Evolutionary conservation across 306 rosid species (phyloP), one percentile per base, ranked within the genome.

Genomic region (Quercus agrifolia): DNA sequence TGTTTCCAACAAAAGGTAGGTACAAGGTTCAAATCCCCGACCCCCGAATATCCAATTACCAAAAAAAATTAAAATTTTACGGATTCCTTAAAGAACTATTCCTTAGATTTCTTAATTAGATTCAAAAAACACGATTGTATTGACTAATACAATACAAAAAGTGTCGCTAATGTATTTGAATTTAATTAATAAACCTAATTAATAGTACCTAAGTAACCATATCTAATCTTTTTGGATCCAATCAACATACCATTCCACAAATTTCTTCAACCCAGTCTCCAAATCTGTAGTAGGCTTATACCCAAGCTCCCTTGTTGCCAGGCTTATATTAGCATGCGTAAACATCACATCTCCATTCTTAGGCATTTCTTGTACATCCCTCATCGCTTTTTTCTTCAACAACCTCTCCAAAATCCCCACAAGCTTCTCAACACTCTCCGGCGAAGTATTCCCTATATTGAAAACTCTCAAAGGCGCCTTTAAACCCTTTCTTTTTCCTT

Each of bases 381-480:
- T 86, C 75, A 25, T 84, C 0, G 87, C 87, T 41, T 78, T 12
- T 61, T 67, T 41, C 33, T 77, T 62, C 18, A 86, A 54, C 80
- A 86, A 75, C 82, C 79, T 76, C 85, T 86, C 90, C 71, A 86
- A 64, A 9, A 83, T 75, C 17, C 62, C 56, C 76, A 83, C 90
- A 8, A 86, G 85, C 73, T 72, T 55, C 5, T 20, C 11, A 3
- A 86, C 87, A 1, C 59, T 56, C 33, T 78, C 90, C 0, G 85
- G 85, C 0, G 80, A 74, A 54, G 87, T 83, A 11, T 86, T 86
- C 9, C 86, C 84, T 3, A 78, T 62, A 66, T 86, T 86, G 35
- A 64, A 86, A 13, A 80, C 76, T 28, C 90, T 4, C 27, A 81
- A 56, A 17, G 70, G 83, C 5, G 88, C 88, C 1, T 49, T 13